Evolutionary conservation across 1,284 basidiomycete genomes (phyloP).

Genomic region (Tetrapyrgos nigripes): DNA sequence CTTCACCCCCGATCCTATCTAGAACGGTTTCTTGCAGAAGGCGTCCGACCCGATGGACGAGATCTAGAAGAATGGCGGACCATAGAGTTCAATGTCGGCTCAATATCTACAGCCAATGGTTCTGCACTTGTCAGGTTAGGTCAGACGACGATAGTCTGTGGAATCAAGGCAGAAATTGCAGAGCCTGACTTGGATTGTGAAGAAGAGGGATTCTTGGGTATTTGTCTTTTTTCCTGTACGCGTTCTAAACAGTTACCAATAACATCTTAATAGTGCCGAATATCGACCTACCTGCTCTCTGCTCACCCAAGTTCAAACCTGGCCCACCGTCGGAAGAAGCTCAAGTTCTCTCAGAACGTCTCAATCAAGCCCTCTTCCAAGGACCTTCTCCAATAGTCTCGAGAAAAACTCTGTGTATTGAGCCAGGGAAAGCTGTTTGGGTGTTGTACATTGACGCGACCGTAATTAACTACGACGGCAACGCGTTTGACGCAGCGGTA

Average conservation of each 20-base stretch:
- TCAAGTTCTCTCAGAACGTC: conserved; percentile 83
- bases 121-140: conserved; percentile 91
- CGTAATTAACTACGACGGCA: conserved; percentile 97
- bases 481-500: conserved; percentile 90
- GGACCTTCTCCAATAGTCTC: conserved; percentile 61
- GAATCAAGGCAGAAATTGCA: conserved; percentile 93
- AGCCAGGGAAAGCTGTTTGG: conserved; percentile 85
- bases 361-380: conserved; percentile 81
- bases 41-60: conserved; percentile 79
- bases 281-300: conserved; percentile 91
- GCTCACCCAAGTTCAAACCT: conserved; percentile 92
- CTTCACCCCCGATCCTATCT: conserved; percentile 85
- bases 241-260: not conserved
- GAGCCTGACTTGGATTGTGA: conserved; percentile 84
- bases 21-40: conserved; percentile 77
- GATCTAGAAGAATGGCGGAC: conserved; percentile 68
- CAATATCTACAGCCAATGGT: conserved; percentile 90
- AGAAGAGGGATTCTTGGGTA: conserved; percentile 84
- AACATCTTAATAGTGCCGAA: conserved; percentile 50
- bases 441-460: conserved; percentile 92
- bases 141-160: conserved; percentile 90
- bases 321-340: conserved; percentile 94
- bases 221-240: conserved; percentile 23
- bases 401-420: conserved; percentile 78
- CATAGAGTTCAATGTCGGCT: conserved; percentile 77